Base-by-base conservation (phyloP, 148 eudicot species). In the Nepenthes mirabilis region DNA sequence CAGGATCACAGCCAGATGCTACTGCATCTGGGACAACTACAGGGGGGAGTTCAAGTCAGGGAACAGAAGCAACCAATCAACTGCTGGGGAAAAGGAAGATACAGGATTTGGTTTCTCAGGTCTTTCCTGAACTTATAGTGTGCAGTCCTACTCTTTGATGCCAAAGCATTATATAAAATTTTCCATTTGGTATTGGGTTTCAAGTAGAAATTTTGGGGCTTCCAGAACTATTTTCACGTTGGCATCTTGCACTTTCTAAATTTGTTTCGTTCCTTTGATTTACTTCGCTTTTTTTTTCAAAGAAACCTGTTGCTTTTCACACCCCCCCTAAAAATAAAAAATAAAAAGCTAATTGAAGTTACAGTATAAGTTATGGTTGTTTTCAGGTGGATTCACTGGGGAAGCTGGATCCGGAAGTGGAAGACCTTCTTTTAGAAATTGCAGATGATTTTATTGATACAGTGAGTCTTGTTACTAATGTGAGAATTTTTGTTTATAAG, bases 1-100 rank as follows among this genome's bases (percentile, higher is more conserved):
- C 96, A 2, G 97, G 95, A 65, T 91, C 96, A 45, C 96, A 91
- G 69, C 97, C 97, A 37, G 97, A 91, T 85, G 94, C 94, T 56
- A 91, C 94, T 63, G 86, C 73, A 67, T 91, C 94, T 43, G 95
- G 95, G 35, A 65, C 83, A 40, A 85, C 95, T 48, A 81, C 95
- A 13, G 97, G 95, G 37, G 94, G 97, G 6, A 88, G 97, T 71
- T 91, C 96, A 23, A 91, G 94, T 73, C 97, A 81, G 65, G 96
- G 97, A 72, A 85, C 95, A 33, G 97, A 85, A 75, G 88, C 94
- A 48, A 88, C 82, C 72, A 91, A 91, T 70, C 97, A 88, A 74
- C 63, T 88, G 32, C 88, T 85, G 64, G 93, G 97, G 68, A 91
- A 91, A 77, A 76, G 97, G 72, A 88, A 82, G 74, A 88, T 91